Conservation (phyloP, 176 grass and related monocot genomes). For the Avena insularis region DNA sequence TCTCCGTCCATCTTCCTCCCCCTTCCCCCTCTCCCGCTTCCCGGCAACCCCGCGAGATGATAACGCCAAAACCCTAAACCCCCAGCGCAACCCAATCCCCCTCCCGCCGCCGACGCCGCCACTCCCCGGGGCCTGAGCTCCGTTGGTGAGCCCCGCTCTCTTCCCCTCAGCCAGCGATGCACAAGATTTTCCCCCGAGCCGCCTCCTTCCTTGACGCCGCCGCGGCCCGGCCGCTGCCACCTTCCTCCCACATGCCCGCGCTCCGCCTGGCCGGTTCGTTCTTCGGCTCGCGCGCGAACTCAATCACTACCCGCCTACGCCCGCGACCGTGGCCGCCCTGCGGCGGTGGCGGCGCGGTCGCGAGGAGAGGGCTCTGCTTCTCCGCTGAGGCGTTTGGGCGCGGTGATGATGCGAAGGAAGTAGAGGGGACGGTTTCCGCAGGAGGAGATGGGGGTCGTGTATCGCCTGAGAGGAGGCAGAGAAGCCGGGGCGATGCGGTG, state of each 20-base stretch:
- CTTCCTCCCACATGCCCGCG: conserved; percentile 43
- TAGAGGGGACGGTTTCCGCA: conserved; percentile 7
- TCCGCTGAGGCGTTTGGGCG: conserved; percentile 46
- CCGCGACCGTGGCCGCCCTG: conserved; percentile 35
- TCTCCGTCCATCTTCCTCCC: not conserved
- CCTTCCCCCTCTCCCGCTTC: not conserved
- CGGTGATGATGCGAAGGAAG: not conserved
- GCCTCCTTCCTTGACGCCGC: conserved; percentile 44
- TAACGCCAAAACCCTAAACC: conserved; percentile 55
- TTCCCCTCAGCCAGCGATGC: conserved; percentile 49
- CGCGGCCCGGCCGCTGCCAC: conserved; percentile 33
- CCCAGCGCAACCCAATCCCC: conserved; percentile 24
- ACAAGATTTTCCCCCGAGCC: conserved; percentile 51
- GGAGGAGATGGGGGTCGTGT: conserved; percentile 14
- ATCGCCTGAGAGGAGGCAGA: conserved; percentile 55
- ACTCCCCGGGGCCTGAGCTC: not conserved
- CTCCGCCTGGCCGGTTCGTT: conserved; percentile 31
- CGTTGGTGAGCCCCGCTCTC: conserved; percentile 40
- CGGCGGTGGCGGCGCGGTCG: not conserved
- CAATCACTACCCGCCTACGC: conserved; percentile 17
- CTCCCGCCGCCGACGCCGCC: not conserved
- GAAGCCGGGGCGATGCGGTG: conserved; percentile 49
- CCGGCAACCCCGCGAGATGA: conserved; percentile 19
- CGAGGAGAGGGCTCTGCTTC: conserved; percentile 47
- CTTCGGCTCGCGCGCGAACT: not conserved